Base-by-base conservation (phyloP, 345 rosid genomes). In the Crucihimalaya himalaica region DNA sequence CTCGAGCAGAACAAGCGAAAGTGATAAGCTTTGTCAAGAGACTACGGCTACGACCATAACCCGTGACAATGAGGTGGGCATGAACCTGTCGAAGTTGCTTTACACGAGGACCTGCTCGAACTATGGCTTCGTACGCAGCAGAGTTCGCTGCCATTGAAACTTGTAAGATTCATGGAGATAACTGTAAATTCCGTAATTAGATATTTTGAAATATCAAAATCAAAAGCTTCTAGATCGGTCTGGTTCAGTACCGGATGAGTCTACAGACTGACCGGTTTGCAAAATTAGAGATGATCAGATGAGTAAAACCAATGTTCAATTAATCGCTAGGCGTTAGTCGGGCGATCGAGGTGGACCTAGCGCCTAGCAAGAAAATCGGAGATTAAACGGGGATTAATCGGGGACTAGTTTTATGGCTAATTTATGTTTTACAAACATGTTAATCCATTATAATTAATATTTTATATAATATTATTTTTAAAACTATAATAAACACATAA, bases 1-100 rank as follows among this genome's bases (percentile, higher is more conserved):
- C 85, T 51, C 85, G 81, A 31, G 90, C 83, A 2, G 87, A 78
- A 71, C 78, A 85, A 72, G 85, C 87, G 6, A 91, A 80, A 66
- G 84, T 86, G 37, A 89, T 72, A 75, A 91, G 89, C 80, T 89
- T 88, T 65, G 98, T 91, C 66, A 89, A 80, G 66, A 94, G 89
- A 58, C 93, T 80, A 0, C 86, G 85, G 78, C 78, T 81, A 52
- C 73, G 82, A 66, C 87, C 83, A 45, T 71, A 81, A 6, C 96
- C 95, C 0, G 84, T 76, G 66, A 81, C 69, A 23, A 91, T 61
- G 34, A 91, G 78, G 69, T 80, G 77, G 31, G 87, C 82, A 28
- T 91, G 97, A 54, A 76, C 91, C 63, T 93, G 97, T 59, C 79
- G 79, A 56, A 93, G 92, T 14, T 80, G 88, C 42, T 74, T 75